Conservation (phyloP, 2,329 filamentous ascomycete genomes). For the Arthroderma sp. region DNA sequence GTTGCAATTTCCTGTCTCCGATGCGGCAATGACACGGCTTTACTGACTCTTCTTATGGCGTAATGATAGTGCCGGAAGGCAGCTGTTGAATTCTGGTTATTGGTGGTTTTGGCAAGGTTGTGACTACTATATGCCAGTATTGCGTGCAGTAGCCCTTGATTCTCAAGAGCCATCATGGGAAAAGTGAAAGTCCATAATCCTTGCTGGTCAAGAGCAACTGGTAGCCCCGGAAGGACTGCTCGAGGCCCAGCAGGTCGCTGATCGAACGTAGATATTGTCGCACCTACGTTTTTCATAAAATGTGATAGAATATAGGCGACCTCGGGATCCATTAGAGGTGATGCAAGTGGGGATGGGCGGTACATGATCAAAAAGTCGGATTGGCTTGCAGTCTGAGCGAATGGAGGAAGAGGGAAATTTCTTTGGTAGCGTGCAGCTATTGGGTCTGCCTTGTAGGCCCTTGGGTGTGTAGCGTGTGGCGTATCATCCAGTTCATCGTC, state of each 20-base stretch:
- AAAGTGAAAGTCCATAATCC: constrained; percentile 59
- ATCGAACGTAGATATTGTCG: constrained; percentile 77
- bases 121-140: constrained; percentile 78
- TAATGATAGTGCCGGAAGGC: constrained; percentile 88
- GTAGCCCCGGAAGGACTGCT: constrained; percentile 48
- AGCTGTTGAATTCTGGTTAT: constrained; percentile 53
- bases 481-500: constrained; percentile 43
- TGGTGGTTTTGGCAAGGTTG: constrained; percentile 74
- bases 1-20: constrained; percentile 65
- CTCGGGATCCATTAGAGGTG: constrained; percentile 65
- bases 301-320: constrained; percentile 79
- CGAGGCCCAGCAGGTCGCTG: constrained; percentile 62
- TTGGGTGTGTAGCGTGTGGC: not conserved
- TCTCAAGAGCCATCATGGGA: constrained; percentile 66
- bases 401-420: constrained; percentile 17
- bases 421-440: not conserved
- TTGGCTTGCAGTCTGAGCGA: constrained; percentile 35
- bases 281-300: constrained; percentile 79
- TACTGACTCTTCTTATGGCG: constrained; percentile 63
- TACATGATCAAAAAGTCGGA: constrained; percentile 49
- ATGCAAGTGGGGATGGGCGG: constrained; percentile 49
- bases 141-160: constrained; percentile 79
- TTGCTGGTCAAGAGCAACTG: constrained; percentile 48
- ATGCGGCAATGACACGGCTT: constrained; percentile 55
- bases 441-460: not conserved